Evolutionary conservation across 2,329 filamentous ascomycete genomes (phyloP).

Genomic region (Cyanodermella asteris): DNA sequence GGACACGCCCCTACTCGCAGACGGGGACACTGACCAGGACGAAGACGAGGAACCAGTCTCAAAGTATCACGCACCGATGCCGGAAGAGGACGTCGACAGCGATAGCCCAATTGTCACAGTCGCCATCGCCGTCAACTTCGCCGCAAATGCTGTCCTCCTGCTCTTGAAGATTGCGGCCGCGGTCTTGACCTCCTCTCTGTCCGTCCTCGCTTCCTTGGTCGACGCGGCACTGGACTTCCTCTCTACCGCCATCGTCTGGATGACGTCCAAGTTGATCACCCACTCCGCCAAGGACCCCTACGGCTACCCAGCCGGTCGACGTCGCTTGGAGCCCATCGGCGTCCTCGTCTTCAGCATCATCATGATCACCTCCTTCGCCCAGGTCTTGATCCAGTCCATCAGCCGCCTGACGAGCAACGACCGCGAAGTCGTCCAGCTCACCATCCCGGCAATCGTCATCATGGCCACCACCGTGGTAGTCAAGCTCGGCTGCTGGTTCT

Average conservation of each 20-base stretch:
- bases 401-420: slow-evolving; percentile 38
- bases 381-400: slow-evolving; percentile 51
- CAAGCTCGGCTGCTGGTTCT: slow-evolving; percentile 66
- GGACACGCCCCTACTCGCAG: slow-evolving; percentile 39
- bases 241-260: slow-evolving; percentile 61
- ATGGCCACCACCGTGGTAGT: slow-evolving; percentile 66
- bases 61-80: too few species aligned
- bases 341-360: slow-evolving; percentile 66
- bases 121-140: slow-evolving; percentile 70
- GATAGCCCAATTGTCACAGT: slow-evolving; percentile 56
- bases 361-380: slow-evolving; percentile 68
- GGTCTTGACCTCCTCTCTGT: slow-evolving; percentile 57
- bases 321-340: slow-evolving; percentile 56
- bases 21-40: slow-evolving; percentile 14
- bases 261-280: slow-evolving; percentile 53
- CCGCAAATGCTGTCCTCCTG: slow-evolving; percentile 55
- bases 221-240: slow-evolving; percentile 65
- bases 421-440: slow-evolving; percentile 49
- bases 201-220: slow-evolving; percentile 57
- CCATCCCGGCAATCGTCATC: slow-evolving; percentile 50
- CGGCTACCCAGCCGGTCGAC: slow-evolving; percentile 55
- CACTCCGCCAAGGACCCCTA: slow-evolving; percentile 52
- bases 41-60: too few species aligned
- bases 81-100: slow-evolving; percentile 41
- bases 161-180: slow-evolving; percentile 59